These are phyloP conservation scores for Suhomyces anneliseae DNA, from an alignment of 1,139 yeast species.

Conservation along the genomic window DNA sequence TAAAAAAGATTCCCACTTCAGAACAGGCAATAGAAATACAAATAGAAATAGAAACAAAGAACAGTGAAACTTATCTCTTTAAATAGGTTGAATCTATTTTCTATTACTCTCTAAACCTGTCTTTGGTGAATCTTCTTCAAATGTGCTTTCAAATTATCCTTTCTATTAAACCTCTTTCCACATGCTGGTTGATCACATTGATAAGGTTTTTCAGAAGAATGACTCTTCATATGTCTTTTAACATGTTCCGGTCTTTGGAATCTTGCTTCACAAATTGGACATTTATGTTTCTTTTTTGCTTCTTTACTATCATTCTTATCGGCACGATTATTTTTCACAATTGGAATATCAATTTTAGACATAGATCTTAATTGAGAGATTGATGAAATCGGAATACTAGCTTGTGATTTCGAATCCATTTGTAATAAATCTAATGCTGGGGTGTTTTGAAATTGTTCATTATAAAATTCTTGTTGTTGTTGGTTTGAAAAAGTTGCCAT, in stretches of 20 bases:
- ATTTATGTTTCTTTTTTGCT: conserved; percentile 67
- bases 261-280: conserved; percentile 72
- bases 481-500: conserved; percentile 35
- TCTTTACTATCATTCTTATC: conserved; percentile 36
- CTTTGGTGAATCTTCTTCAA: conserved; percentile 59
- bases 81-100: neutral
- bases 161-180: conserved; percentile 67
- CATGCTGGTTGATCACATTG: conserved; percentile 73
- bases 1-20: no score
- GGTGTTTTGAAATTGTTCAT: conserved; percentile 3
- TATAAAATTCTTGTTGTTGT: conserved; percentile 4
- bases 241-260: conserved; percentile 94
- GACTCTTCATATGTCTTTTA: conserved; percentile 84
- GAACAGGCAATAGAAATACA: no score
- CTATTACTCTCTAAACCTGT: conserved; percentile 7
- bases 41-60: neutral
- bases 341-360: conserved; percentile 17
- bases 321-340: conserved; percentile 18
- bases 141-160: conserved; percentile 57
- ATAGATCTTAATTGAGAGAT: conserved; percentile 13
- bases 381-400: conserved; percentile 14
- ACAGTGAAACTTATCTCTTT: neutral
- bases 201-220: conserved; percentile 84
- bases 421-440: conserved; percentile 8
- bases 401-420: conserved; percentile 9